Conservation (phyloP, 441 rosid genomes). For the Bruguiera hainesii region DNA sequence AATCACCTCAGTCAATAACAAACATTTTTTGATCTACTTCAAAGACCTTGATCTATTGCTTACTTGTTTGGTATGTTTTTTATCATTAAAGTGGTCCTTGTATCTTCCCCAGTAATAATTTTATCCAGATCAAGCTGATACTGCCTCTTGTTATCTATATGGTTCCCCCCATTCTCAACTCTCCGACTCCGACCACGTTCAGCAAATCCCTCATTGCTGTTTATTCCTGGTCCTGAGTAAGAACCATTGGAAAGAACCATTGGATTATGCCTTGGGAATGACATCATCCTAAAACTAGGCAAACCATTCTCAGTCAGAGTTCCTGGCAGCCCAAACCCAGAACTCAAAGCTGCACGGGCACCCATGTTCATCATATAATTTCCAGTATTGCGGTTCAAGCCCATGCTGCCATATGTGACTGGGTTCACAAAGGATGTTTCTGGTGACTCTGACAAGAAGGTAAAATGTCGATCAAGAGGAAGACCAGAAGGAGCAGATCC, state of each 20-base stretch:
- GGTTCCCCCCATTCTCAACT: conserved; percentile 44
- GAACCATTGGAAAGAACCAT: conserved; percentile 44
- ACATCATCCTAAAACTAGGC: conserved; percentile 48
- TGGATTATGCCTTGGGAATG: conserved; percentile 45
- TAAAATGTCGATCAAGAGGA: conserved; percentile 52
- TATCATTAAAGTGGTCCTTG: conserved; percentile 75
- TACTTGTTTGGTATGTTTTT: conserved; percentile 91
- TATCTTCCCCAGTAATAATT: conserved; percentile 66
- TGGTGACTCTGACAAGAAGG: conserved; percentile 52
- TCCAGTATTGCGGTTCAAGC: conserved; percentile 38
- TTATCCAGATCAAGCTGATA: conserved; percentile 78
- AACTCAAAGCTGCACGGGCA: conserved; percentile 33
- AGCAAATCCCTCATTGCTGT: conserved; percentile 40
- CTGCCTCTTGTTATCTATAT: conserved; percentile 52
- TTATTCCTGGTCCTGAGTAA: conserved; percentile 42
- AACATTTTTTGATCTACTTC: conserved; percentile 4
- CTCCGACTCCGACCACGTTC: conserved; percentile 47
- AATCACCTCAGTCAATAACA: conserved; percentile 3
- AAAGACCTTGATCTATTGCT: conserved; percentile 22
- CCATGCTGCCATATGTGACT: conserved; percentile 45
- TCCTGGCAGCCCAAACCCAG: conserved; percentile 42
- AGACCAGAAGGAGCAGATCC: conserved; percentile 84
- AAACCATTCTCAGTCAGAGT: conserved; percentile 45
- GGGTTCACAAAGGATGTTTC: conserved; percentile 53
- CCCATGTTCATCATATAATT: conserved; percentile 47